Conservation (phyloP, 495 filamentous ascomycete species). For the Aspergillus leporis region DNA sequence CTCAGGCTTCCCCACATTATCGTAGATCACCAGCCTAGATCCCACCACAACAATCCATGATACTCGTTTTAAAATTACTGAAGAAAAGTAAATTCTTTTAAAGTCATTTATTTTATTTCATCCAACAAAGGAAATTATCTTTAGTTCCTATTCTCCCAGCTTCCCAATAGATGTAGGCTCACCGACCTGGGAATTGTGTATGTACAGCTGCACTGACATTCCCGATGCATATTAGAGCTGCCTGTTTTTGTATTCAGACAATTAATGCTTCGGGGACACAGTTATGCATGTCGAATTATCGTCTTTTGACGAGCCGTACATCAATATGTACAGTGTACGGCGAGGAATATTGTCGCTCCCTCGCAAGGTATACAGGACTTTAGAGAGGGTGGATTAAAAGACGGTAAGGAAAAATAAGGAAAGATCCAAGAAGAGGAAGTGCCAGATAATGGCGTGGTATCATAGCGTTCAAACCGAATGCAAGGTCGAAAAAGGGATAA, state of each 20-base stretch:
- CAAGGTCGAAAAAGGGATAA: constrained; percentile 16
- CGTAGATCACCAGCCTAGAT: background rate
- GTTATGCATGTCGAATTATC: constrained; percentile 25
- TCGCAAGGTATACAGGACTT: constrained; percentile 36
- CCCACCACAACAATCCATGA: background rate
- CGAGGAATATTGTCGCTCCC: constrained; percentile 23
- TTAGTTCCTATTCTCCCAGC: constrained; percentile 30
- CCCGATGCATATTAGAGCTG: constrained; percentile 17
- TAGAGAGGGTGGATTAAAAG: constrained; percentile 39
- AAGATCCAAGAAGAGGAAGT: constrained; percentile 30
- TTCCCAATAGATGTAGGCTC: constrained; percentile 17
- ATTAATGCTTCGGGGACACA: constrained; percentile 13
- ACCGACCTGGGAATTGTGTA: constrained; percentile 28
- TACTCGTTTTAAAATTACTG: background rate
- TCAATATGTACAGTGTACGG: constrained; percentile 36
- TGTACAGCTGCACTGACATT: constrained; percentile 42
- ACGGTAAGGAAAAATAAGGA: constrained; percentile 28
- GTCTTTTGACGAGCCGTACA: constrained; percentile 23
- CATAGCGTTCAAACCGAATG: constrained; percentile 21
- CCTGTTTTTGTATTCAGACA: constrained; percentile 10
- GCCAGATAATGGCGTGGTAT: constrained; percentile 26
- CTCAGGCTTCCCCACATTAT: constrained; percentile 13
- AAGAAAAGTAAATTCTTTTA: background rate
- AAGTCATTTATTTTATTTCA: constrained; percentile 21
- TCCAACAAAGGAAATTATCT: constrained; percentile 37